Evolutionary conservation across 1,284 basidiomycete genomes (phyloP).

Genomic region (Irpex sp.): DNA sequence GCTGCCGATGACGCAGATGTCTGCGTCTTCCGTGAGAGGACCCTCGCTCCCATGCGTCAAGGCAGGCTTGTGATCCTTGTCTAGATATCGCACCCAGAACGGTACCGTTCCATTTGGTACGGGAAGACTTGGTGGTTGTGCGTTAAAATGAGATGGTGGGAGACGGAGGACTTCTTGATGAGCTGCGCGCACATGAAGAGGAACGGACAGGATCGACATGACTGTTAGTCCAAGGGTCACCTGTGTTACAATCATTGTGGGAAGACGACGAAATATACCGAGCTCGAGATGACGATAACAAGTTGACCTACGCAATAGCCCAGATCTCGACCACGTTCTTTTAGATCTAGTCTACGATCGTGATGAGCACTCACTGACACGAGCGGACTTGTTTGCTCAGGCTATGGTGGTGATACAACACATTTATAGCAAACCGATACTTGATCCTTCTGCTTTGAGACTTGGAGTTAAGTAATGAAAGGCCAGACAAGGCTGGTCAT

Average conservation of each 20-base stretch:
- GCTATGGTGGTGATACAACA: too few species aligned
- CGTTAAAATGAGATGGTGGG: not conserved
- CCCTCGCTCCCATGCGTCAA: conserved; percentile 62
- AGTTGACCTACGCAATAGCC: too few species aligned
- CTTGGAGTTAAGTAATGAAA: too few species aligned
- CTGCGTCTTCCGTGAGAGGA: conserved; percentile 49
- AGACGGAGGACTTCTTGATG: conserved; percentile 18
- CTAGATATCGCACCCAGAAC: conserved; percentile 61
- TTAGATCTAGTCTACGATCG: too few species aligned
- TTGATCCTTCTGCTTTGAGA: too few species aligned
- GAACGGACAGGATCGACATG: conserved; percentile 21
- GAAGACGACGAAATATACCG: too few species aligned
- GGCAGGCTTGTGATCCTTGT: conserved; percentile 52
- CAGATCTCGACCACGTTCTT: too few species aligned
- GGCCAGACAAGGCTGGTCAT: too few species aligned
- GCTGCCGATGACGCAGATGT: conserved; percentile 74
- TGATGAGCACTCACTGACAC: too few species aligned
- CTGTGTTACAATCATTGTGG: not conserved
- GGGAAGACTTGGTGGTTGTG: conserved; percentile 37
- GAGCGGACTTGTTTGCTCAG: too few species aligned
- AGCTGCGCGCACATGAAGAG: conserved; percentile 17
- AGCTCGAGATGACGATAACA: too few species aligned
- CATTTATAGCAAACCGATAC: too few species aligned
- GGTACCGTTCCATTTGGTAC: conserved; percentile 60
- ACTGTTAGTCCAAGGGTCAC: not conserved